Evolutionary conservation across 306 rosid genomes (phyloP), one percentile per base, ranked within the genome.

Genomic region (Oemleria cerasiformis): DNA sequence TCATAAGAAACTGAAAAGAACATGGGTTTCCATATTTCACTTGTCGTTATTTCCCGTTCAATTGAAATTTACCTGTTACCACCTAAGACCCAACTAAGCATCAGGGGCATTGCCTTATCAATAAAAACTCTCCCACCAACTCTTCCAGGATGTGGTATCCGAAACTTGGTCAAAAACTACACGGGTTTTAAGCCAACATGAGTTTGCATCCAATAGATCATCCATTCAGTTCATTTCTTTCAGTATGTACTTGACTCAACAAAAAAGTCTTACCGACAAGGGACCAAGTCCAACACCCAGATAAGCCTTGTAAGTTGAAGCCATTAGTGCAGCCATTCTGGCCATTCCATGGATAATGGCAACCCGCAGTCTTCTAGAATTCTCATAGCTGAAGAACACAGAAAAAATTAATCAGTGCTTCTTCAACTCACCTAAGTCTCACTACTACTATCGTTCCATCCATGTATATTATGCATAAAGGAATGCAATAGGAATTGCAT

Each of bases 281-380:
- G 97, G 96, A 47, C 97, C 99, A 48, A 95, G 96, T 79, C 99
- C 99, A 63, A 91, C 86, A 19, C 97, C 99, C 61, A 95, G 76
- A 81, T 91, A 91, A 64, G 95, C 88, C 87, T 80, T 91, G 79
- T 91, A 95, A 65, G 96, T 95, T 13, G 97, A 84, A 85, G 99
- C 99, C 99, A 91, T 95, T 30, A 73, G 50, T 56, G 99, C 99
- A 68, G 99, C 97, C 96, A 89, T 91, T 84, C 99, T 88, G 67
- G 99, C 99, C 99, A 95, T 85, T 84, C 92, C 96, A 73, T 95
- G 99, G 75, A 91, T 80, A 51, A 84, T 20, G 7, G 92, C 96
- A 65, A 95, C 97, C 30, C 99, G 80, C 21, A 95, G 50, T 86
- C 87, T 81, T 76, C 99, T 85, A 56, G 84, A 77, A 19, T 67